Evolutionary conservation across 2,329 filamentous ascomycete species (phyloP), one percentile per base, ranked within the genome.

Genomic region (Penicillium sp.): DNA sequence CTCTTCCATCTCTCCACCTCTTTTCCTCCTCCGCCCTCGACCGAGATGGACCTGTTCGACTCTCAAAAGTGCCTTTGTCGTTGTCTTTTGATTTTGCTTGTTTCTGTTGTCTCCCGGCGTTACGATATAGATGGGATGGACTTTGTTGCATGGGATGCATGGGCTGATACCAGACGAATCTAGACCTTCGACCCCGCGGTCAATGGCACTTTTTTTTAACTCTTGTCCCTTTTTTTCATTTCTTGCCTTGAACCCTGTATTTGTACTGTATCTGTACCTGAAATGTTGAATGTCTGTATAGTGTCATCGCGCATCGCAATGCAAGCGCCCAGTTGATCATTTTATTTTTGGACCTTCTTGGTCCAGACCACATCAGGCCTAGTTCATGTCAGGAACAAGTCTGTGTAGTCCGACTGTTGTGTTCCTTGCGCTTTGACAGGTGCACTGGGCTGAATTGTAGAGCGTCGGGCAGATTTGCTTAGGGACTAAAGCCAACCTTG

Each of bases 121-220:
- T 65, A 38, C 53, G 56, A 51, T 35, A 62, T 65, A 65, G 62
- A 65, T 51, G 51, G 61, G 53, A 57, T 32, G 50, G 56, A 53
- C 41, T 17, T 49, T 46, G 37, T 56, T 53, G 40, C 46, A 46
- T 57, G 58, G 59, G 53, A 60, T 59, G 50, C 54, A 60, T 57
- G 59, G 58, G 48, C 54, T 63, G 60, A 64, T 64, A 65, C 61
- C 61, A 64, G 54, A 52, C 54, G 52, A 50, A 50, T 41, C 38
- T 65, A 65, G 61, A 65, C 51, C 49, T 50, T 52, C 43, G 61
- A 61, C 61, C 59, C 58, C 62, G 48, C 59, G 60, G 62, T 62
- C 59, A 54, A 52, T 49, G 47, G 45, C 45, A 45, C 34, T 48
- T 40, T 39, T 39, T 46, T 42, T 47, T 46, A 47, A 38, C 44